phyloP scores from a whole-genome alignment of 2,329 filamentous ascomycete genomes.

The Hypocrella siamensis region DNA sequence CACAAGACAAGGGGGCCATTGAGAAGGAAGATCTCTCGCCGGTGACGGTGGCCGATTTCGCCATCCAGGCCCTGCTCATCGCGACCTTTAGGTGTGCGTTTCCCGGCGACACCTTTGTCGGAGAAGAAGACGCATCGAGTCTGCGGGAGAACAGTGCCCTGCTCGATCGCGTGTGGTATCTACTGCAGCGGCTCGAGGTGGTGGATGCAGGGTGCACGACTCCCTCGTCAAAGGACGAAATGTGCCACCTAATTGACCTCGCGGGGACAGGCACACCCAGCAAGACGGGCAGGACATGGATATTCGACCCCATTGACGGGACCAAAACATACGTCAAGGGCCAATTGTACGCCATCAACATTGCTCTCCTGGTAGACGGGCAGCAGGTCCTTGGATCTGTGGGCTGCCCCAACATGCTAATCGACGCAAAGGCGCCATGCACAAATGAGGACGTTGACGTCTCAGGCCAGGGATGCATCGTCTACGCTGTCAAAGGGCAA shows the following conservation, averaged over 20 bases:
- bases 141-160: slow-evolving; percentile 26
- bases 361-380: slow-evolving; percentile 34
- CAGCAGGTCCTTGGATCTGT: slow-evolving; percentile 34
- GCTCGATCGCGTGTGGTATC: slow-evolving; percentile 29
- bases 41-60: slow-evolving; percentile 44
- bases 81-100: slow-evolving; percentile 33
- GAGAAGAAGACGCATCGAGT: slow-evolving; percentile 36
- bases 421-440: slow-evolving; percentile 21
- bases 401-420: slow-evolving; percentile 28
- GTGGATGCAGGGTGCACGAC: slow-evolving; percentile 12
- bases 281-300: slow-evolving; percentile 29
- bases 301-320: slow-evolving; percentile 46
- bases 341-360: slow-evolving; percentile 41
- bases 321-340: slow-evolving; percentile 39
- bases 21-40: slow-evolving; percentile 40
- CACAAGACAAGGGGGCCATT: slow-evolving; percentile 31
- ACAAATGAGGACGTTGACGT: slow-evolving; percentile 28
- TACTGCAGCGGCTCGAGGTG: slow-evolving; percentile 19
- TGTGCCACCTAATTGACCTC: slow-evolving; percentile 38
- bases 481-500: slow-evolving; percentile 31
- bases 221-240: slow-evolving; percentile 24
- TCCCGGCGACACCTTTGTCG: slow-evolving; percentile 34
- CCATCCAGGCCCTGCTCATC: slow-evolving; percentile 39
- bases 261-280: slow-evolving; percentile 26
- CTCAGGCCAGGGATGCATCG: slow-evolving; percentile 27